Base-by-base conservation (phyloP, 116 monocot species). In the Phalaenopsis hybrid region DNA sequence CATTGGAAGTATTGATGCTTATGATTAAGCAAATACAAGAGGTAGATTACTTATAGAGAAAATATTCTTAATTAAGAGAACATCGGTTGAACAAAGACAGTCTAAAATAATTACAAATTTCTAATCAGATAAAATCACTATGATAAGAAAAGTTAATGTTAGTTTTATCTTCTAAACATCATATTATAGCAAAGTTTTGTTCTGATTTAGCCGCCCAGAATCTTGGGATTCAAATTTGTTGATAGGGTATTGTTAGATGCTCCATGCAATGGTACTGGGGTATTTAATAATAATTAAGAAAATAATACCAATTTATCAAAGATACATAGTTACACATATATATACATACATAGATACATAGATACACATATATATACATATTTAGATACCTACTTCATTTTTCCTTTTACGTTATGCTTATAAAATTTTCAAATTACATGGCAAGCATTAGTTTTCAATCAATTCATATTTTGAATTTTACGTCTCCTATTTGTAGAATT, bases 211-310 rank as follows among this genome's bases (percentile, higher is more conserved):
- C 84, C 93, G 55, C 90, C 97, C 4, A 95, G 88, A 80, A 85
- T 98, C 78, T 78, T 93, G 69, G 97, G 97, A 8, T 34, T 77
- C 31, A 92, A 94, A 80, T 92, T 91, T 79, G 85, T 90, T 86
- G 97, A 98, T 91, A 91, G 97, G 87, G 97, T 94, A 74, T 85
- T 98, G 84, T 80, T 98, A 81, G 97, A 98, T 90, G 97, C 97
- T 4, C 97, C 97, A 49, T 98, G 97, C 85, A 98, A 89, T 74
- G 97, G 97, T 25, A 94, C 91, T 81, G 97, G 97, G 85, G 97
- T 98, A 76, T 31, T 31, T 31, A 31, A 31, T 31, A 31, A 31
- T 31, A 31, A 31, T 31, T 31, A 31, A 31, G 31, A 31, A 31
- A 0, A 31, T 31, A 31, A 31, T 31, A 31, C 31, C 31, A 31